A percentile compares a stretch with the other conserved stretches of the same genome.
Conservation (phyloP, 2,329 filamentous ascomycete species). For the Pseudocercospora vitis region DNA sequence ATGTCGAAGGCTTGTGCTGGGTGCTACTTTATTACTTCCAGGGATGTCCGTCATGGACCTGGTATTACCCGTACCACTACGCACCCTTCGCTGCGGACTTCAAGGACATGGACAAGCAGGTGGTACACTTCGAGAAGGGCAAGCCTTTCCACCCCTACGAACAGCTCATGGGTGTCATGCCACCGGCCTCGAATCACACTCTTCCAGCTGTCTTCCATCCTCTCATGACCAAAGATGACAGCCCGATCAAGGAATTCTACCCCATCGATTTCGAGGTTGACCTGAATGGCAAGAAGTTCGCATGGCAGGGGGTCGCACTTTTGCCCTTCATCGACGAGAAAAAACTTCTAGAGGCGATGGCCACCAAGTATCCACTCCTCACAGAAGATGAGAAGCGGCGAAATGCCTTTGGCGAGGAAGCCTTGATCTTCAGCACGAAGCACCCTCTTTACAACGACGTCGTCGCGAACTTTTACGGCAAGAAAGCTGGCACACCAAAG, state of each 20-base stretch:
- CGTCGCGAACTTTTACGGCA: slow-evolving; percentile 84
- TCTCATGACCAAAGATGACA: slow-evolving; percentile 84
- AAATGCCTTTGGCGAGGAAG: slow-evolving; percentile 77
- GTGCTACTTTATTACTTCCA: slow-evolving; percentile 97
- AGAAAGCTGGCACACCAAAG: slow-evolving; percentile 68
- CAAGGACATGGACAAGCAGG: slow-evolving; percentile 74
- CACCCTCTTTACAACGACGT: slow-evolving; percentile 86
- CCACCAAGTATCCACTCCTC: slow-evolving; percentile 76
- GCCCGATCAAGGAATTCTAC: slow-evolving; percentile 96
- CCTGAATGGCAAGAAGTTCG: slow-evolving; percentile 96
- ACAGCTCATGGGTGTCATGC: slow-evolving; percentile 96
- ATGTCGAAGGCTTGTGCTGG: slow-evolving; percentile 93
- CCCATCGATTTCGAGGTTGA: slow-evolving; percentile 92
- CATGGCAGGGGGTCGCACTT: slow-evolving; percentile 93
- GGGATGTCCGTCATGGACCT: slow-evolving; percentile 96
- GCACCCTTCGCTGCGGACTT: slow-evolving; percentile 97
- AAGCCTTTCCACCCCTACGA: slow-evolving; percentile 88
- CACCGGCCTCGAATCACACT: slow-evolving; percentile 87
- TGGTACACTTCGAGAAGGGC: slow-evolving; percentile 80
- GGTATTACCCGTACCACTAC: slow-evolving; percentile 99
- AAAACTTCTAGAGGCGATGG: slow-evolving; percentile 77
- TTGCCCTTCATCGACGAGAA: slow-evolving; percentile 96
- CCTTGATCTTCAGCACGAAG: slow-evolving; percentile 78
- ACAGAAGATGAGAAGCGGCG: slow-evolving; percentile 73
- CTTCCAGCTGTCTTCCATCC: slow-evolving; percentile 85